Evolutionary conservation across 306 rosid species (phyloP).

Genomic region (Fragaria vesca): DNA sequence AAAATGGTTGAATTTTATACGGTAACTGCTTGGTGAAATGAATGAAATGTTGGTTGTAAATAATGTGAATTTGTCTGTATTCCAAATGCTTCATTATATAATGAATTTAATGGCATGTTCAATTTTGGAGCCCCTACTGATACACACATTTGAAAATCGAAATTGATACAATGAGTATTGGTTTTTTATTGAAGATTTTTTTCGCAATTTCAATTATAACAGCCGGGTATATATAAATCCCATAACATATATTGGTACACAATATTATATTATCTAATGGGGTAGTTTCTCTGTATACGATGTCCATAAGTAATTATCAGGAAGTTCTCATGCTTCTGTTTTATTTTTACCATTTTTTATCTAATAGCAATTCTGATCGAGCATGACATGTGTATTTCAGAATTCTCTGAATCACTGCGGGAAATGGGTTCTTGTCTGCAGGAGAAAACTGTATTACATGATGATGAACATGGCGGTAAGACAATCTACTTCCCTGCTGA

Average conservation of each 20-base stretch:
- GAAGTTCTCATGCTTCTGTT: no score
- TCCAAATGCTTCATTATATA: not conserved
- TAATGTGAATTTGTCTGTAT: not conserved
- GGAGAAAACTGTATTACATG: conserved; percentile 54
- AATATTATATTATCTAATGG: no score
- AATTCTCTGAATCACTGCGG: conserved; percentile 78
- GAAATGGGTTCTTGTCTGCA: conserved; percentile 83
- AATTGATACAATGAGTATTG: no score
- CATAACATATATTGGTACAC: no score
- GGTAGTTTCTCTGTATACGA: no score
- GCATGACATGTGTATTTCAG: conserved; percentile 35
- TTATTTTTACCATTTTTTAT: no score
- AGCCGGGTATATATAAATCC: no score
- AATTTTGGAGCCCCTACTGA: not conserved
- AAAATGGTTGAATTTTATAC: not conserved
- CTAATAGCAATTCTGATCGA: no score
- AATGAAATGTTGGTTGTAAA: not conserved
- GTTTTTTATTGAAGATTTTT: no score
- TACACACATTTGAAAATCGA: not conserved
- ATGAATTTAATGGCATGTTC: conserved; percentile 9
- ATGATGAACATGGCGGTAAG: conserved; percentile 63
- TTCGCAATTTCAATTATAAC: no score
- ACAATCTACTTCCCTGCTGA: not conserved
- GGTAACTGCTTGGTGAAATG: not conserved
- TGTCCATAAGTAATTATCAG: no score